A percentile compares a stretch with the other conserved stretches of the same genome.
Evolutionary conservation across 2,329 filamentous ascomycete genomes (phyloP).

Genomic region (Sporothrix dimorphospora): DNA sequence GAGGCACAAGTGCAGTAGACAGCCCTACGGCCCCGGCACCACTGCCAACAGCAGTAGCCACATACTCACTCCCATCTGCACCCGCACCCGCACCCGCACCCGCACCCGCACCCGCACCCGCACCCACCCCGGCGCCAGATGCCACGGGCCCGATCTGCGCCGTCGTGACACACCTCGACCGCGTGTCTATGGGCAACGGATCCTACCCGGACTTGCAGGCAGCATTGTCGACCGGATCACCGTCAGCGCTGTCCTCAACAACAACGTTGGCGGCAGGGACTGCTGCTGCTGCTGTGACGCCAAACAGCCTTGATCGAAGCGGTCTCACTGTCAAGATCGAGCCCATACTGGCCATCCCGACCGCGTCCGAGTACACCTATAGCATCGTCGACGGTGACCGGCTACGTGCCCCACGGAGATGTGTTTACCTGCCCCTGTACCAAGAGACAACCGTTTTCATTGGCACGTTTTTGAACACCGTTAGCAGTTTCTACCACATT

Average conservation of each 20-base stretch:
- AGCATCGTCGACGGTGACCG: slow-evolving; percentile 15
- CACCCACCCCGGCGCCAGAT: background rate
- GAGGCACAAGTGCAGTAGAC: background rate
- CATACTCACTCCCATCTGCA: too few relatives aligned
- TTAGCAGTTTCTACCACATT: slow-evolving; percentile 28
- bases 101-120: background rate
- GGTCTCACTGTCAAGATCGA: slow-evolving; percentile 7
- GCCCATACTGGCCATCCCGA: slow-evolving; percentile 8
- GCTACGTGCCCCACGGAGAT: background rate
- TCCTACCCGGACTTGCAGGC: slow-evolving; percentile 5
- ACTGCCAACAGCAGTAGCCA: background rate
- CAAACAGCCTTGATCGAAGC: background rate
- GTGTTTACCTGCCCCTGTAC: slow-evolving; percentile 20
- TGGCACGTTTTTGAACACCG: background rate
- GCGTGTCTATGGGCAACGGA: slow-evolving; percentile 27
- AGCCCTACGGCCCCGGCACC: background rate
- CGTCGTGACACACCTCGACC: slow-evolving; percentile 27
- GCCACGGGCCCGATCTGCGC: slow-evolving; percentile 21
- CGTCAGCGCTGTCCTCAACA: background rate
- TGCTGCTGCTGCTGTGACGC: background rate
- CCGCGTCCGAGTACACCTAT: slow-evolving; percentile 17
- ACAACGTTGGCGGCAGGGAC: background rate
- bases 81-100: too few relatives aligned
- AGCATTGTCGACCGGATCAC: background rate
- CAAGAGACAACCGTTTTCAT: slow-evolving; percentile 2